These are phyloP conservation scores for Quercus tomentella DNA, from an alignment of 331 rosid genomes.

Conservation along the genomic window DNA sequence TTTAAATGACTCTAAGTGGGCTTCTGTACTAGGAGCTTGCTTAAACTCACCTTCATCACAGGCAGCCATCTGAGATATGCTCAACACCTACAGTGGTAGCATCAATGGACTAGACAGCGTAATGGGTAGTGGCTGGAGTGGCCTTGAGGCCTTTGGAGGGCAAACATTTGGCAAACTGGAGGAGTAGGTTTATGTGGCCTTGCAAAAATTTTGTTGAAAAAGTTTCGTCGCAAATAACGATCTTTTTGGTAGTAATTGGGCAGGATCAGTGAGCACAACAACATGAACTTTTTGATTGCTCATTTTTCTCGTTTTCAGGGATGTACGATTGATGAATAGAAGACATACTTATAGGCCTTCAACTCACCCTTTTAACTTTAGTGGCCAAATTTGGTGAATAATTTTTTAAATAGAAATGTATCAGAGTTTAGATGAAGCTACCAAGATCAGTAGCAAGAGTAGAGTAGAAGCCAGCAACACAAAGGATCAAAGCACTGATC, in stretches of 20 bases:
- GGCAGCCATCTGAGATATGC: constrained; percentile 20
- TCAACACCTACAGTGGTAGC: not conserved
- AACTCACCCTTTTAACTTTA: not conserved
- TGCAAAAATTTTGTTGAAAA: no score
- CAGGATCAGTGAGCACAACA: no score
- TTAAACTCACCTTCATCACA: constrained; percentile 19
- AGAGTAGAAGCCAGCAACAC: no score
- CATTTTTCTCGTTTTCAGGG: no score
- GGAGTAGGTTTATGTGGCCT: no score
- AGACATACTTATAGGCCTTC: not conserved
- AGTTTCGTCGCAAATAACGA: no score
- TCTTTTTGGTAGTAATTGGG: no score
- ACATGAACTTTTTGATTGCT: no score
- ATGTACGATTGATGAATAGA: not conserved
- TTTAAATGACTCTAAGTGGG: no score
- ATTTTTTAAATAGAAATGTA: not conserved
- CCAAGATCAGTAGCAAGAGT: no score
- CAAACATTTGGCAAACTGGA: constrained; percentile 1
- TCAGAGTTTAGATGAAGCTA: no score
- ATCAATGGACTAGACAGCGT: constrained; percentile 12
- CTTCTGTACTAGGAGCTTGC: not conserved
- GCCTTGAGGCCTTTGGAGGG: constrained; percentile 21
- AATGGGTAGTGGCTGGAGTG: constrained; percentile 20
- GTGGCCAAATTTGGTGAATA: not conserved
- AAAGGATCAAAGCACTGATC: no score